A percentile compares a stretch with the other conserved stretches of the same genome.
These are phyloP conservation scores for Podosphaera xanthii DNA, from an alignment of 2,329 filamentous ascomycete genomes.

Conservation along the genomic window DNA sequence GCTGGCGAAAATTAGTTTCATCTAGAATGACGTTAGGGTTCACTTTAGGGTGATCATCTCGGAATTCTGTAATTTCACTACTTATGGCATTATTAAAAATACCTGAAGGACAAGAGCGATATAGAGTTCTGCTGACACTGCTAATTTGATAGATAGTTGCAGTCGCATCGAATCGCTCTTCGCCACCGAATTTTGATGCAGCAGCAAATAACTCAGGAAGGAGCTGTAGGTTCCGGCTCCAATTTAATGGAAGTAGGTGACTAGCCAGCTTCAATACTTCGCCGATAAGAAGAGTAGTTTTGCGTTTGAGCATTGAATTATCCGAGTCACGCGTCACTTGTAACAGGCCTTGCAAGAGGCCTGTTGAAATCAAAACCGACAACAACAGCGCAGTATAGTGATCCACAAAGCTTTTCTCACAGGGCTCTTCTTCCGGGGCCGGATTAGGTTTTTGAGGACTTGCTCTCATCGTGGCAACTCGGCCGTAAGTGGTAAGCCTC, in stretches of 20 bases:
- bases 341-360: conserved; percentile 38
- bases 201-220: conserved; percentile 66
- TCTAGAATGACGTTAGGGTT: conserved; percentile 28
- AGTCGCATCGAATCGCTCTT: conserved; percentile 58
- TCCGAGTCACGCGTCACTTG: conserved; percentile 45
- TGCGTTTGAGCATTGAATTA: conserved; percentile 52
- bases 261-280: conserved; percentile 81
- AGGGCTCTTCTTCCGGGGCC: conserved; percentile 38
- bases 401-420: conserved; percentile 67
- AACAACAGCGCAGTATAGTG: conserved; percentile 84
- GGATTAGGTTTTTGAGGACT: conserved; percentile 25
- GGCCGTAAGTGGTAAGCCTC: conserved; percentile 84
- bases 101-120: conserved; percentile 39
- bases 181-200: conserved; percentile 46
- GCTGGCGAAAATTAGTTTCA: conserved; percentile 39
- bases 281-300: conserved; percentile 73
- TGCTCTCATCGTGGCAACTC: conserved; percentile 64
- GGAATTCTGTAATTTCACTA: conserved; percentile 24
- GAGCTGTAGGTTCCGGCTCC: conserved; percentile 69
- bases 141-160: conserved; percentile 95
- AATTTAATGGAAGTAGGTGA: conserved; percentile 56
- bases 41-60: conserved; percentile 33
- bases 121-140: conserved; percentile 82
- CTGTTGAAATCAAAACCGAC: conserved; percentile 63
- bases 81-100: conserved; percentile 10